phyloP scores from a whole-genome alignment of 2,329 filamentous ascomycete genomes.

The Arthrobotrys sphaeroides region DNA sequence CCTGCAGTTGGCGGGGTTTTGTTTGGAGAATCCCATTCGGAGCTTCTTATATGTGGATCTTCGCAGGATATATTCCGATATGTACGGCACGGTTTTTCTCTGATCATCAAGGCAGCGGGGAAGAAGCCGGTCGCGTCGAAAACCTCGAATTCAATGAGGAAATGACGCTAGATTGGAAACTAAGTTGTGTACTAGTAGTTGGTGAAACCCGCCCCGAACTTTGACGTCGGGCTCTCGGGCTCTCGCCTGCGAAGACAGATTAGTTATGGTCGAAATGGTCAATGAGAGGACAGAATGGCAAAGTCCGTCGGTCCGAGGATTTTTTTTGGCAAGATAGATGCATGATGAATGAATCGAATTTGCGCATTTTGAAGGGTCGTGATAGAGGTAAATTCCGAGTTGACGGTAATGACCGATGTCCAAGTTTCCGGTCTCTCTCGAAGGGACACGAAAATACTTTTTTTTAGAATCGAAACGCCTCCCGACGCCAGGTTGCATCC shows the following conservation, averaged over 20 bases:
- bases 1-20: neutral
- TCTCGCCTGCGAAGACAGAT: neutral
- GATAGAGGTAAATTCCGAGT: neutral
- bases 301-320: neutral
- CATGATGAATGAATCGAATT: neutral
- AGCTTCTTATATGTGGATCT: constrained; percentile 24
- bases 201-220: constrained; percentile 7
- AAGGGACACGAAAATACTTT: neutral
- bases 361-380: neutral
- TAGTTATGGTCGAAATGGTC: neutral
- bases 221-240: neutral
- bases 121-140: neutral
- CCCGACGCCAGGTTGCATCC: neutral
- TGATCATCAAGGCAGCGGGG: neutral
- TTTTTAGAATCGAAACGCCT: neutral
- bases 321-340: too few species aligned
- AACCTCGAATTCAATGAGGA: neutral
- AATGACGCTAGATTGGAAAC: neutral
- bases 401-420: neutral
- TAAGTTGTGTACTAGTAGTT: neutral
- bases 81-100: constrained; percentile 2
- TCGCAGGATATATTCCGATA: constrained; percentile 12
- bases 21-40: neutral
- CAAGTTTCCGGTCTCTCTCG: neutral
- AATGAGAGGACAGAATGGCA: neutral